Evolutionary conservation across 2,329 filamentous ascomycete species (phyloP).

Genomic region (Rhinocladiella similis): DNA sequence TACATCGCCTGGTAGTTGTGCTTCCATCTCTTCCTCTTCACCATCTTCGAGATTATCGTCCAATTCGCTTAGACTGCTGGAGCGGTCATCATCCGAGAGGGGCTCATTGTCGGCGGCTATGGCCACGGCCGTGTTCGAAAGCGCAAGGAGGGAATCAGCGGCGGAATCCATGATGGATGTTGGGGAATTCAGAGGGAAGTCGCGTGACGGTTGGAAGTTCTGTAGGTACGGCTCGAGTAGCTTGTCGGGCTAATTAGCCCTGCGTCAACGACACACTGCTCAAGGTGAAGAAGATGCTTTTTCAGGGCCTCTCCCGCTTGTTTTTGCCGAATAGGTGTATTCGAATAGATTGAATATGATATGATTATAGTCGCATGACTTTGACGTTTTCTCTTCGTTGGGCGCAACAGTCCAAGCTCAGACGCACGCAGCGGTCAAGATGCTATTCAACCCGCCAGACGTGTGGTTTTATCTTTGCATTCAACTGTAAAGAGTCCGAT

Average conservation of each 20-base stretch:
- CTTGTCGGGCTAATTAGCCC: neutral
- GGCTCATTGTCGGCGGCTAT: slow-evolving; percentile 44
- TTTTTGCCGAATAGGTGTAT: neutral
- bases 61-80: slow-evolving; percentile 90
- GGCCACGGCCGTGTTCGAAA: slow-evolving; percentile 37
- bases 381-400: slow-evolving; percentile 8
- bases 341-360: slow-evolving; percentile 4
- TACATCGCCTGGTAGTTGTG: slow-evolving; percentile 54
- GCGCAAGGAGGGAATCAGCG: slow-evolving; percentile 33
- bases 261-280: too few species aligned
- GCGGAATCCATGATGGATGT: slow-evolving; percentile 41
- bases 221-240: neutral
- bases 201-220: neutral
- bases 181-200: neutral
- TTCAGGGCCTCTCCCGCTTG: neutral
- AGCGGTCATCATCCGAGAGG: slow-evolving; percentile 66
- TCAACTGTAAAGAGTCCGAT: neutral
- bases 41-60: slow-evolving; percentile 66
- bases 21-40: slow-evolving; percentile 28
- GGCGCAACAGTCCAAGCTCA: slow-evolving; percentile 9
- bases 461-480: neutral
- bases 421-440: neutral
- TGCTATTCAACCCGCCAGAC: neutral
- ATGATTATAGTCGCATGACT: slow-evolving; percentile 17
- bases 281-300: too few species aligned